A percentile compares a stretch with the other conserved stretches of the same genome.
Conservation (phyloP, 306 rosid species). For the Medicago lupulina region DNA sequence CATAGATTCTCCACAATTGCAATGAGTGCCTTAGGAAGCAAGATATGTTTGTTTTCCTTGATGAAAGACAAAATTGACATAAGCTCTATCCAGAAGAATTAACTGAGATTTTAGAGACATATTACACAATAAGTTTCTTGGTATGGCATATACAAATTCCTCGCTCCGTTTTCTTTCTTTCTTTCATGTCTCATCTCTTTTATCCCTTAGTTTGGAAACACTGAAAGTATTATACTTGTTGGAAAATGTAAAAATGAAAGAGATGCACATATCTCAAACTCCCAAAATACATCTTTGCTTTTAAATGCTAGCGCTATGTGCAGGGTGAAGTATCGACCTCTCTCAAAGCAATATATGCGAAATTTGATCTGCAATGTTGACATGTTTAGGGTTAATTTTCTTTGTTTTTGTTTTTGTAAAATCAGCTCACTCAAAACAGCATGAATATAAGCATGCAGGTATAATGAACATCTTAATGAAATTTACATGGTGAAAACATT, state of each 20-base stretch:
- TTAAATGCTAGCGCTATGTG: background rate
- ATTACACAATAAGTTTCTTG: background rate
- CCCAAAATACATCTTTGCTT: background rate
- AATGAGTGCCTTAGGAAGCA: background rate
- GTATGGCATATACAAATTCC: background rate
- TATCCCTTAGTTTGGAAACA: background rate
- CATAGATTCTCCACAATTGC: background rate
- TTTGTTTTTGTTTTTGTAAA: background rate
- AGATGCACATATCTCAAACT: background rate
- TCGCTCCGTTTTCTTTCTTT: background rate
- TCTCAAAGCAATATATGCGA: background rate
- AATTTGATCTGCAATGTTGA: background rate
- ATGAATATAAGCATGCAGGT: background rate
- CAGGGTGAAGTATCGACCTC: background rate
- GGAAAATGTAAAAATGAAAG: slow-evolving; percentile 13
- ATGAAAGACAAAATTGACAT: slow-evolving; percentile 3
- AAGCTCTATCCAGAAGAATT: background rate
- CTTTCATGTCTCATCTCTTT: background rate
- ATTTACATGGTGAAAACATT: slow-evolving; percentile 30
- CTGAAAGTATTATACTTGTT: background rate
- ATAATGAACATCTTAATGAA: slow-evolving; percentile 21
- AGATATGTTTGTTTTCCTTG: slow-evolving; percentile 13
- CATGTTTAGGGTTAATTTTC: background rate
- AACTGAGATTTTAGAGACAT: slow-evolving; percentile 19
- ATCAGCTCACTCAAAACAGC: background rate